These are phyloP conservation scores for Starmerella gropengiesseri DNA, from an alignment of 805 yeast species.

Conservation along the genomic window DNA sequence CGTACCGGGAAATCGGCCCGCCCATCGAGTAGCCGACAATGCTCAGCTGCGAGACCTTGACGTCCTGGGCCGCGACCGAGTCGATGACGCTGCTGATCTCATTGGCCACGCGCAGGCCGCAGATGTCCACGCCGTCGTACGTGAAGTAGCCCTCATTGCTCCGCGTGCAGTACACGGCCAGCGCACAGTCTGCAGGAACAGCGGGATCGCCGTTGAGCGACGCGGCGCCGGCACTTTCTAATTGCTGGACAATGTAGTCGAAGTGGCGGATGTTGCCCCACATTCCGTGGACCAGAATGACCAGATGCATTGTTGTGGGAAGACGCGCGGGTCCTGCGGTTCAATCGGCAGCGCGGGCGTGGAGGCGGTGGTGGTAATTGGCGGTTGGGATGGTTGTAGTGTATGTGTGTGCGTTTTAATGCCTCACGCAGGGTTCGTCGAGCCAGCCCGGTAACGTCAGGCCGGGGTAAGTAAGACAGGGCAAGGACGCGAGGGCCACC, in stretches of 20 bases:
- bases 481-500: too few species aligned
- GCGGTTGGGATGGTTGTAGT: too few species aligned
- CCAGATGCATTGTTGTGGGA: conserved; percentile 16
- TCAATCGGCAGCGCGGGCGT: background rate
- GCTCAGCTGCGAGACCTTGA: conserved; percentile 54
- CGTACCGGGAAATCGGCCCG: conserved; percentile 71
- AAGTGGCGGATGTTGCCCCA: conserved; percentile 73
- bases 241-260: conserved; percentile 44
- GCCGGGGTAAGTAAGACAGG: too few species aligned
- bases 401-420: too few species aligned
- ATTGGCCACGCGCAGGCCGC: conserved; percentile 62
- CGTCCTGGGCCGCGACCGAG: conserved; percentile 16
- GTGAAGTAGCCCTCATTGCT: conserved; percentile 65
- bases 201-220: background rate
- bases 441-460: too few species aligned
- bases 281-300: conserved; percentile 29
- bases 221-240: conserved; percentile 29
- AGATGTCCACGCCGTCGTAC: conserved; percentile 77
- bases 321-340: background rate
- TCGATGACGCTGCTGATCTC: conserved; percentile 44
- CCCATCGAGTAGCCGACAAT: conserved; percentile 84
- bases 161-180: conserved; percentile 39
- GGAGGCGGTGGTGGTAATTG: background rate
- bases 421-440: too few species aligned
- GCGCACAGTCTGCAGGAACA: conserved; percentile 33